Percentiles rank a stretch among this genome's conserved stretches.
Evolutionary conservation across 2,329 filamentous ascomycete genomes (phyloP).

Genomic region (Cytospora chrysosperma): DNA sequence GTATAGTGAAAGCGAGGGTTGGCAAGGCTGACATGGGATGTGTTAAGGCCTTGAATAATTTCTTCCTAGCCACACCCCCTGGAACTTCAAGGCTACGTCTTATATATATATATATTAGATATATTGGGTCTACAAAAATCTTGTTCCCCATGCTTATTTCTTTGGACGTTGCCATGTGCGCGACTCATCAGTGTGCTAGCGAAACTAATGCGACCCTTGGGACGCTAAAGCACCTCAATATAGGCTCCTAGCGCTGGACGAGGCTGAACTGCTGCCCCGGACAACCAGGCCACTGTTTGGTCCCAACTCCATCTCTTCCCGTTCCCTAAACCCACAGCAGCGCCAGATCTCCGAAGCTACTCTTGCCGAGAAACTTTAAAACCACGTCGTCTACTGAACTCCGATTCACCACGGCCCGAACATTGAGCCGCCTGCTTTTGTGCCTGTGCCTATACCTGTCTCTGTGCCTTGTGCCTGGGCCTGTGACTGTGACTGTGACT

Average conservation of each 20-base stretch:
- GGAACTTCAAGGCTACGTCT: not conserved
- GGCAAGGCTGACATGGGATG: not conserved
- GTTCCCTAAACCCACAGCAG: conserved; percentile 20
- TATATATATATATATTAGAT: not conserved
- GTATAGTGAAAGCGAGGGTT: not conserved
- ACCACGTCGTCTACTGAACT: conserved; percentile 11
- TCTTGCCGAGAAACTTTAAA: conserved; percentile 26
- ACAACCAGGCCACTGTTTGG: conserved; percentile 22
- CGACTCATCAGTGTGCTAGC: conserved; percentile 12
- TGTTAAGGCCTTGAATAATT: not conserved
- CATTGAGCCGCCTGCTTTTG: not conserved
- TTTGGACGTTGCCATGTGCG: conserved; percentile 3
- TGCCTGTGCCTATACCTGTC: not conserved
- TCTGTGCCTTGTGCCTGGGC: not conserved
- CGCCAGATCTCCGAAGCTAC: conserved; percentile 26
- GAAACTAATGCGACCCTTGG: conserved; percentile 18
- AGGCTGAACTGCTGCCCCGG: conserved; percentile 18
- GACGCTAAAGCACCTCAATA: conserved; percentile 13
- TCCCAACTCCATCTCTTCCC: conserved; percentile 24
- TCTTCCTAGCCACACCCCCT: not conserved
- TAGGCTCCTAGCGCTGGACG: conserved; percentile 16
- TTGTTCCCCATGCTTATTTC: conserved; percentile 5
- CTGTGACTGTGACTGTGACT: not conserved
- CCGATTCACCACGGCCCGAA: conserved; percentile 7
- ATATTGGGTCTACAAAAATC: not conserved